phyloP scores from a whole-genome alignment of 164 flowering plant genomes.

The Aristolochia contorta region DNA sequence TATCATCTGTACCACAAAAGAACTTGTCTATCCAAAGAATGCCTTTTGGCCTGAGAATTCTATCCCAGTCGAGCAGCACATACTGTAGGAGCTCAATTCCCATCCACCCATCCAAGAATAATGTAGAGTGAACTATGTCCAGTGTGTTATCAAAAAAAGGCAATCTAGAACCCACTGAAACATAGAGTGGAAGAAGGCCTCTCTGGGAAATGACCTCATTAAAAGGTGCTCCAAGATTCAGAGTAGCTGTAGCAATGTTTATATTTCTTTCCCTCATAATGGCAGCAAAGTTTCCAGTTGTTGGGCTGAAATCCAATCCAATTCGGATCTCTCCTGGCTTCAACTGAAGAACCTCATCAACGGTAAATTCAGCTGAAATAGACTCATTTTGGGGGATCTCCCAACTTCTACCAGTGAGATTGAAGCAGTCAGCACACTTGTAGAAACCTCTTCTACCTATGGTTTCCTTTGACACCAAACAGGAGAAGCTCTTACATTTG shows the following conservation, averaged over 20 bases:
- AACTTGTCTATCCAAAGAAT: conserved; percentile 31
- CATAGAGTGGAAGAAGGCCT: conserved; percentile 31
- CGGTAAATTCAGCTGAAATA: conserved; percentile 24
- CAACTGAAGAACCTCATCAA: conserved; percentile 24
- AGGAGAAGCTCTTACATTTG: conserved; percentile 30
- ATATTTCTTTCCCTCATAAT: conserved; percentile 32
- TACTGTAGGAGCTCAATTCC: conserved; percentile 27
- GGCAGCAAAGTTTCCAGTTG: conserved; percentile 38
- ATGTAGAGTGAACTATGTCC: conserved; percentile 29
- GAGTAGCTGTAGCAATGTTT: conserved; percentile 27
- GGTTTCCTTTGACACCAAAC: conserved; percentile 23
- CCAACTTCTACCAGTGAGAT: conserved; percentile 23
- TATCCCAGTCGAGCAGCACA: conserved; percentile 30
- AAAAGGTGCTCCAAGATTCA: conserved; percentile 37
- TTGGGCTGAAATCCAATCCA: conserved; percentile 33
- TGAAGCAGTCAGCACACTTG: conserved; percentile 34
- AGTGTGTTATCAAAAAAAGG: conserved; percentile 37
- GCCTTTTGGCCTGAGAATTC: conserved; percentile 26
- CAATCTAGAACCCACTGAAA: conserved; percentile 26
- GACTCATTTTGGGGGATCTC: conserved; percentile 15
- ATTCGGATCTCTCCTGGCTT: conserved; percentile 33
- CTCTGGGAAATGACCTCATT: conserved; percentile 33
- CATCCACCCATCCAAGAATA: conserved; percentile 39
- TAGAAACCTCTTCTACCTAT: conserved; percentile 25
- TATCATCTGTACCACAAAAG: conserved; percentile 23